Evolutionary conservation across 2,329 filamentous ascomycete species (phyloP), one percentile per base, ranked within the genome.

Genomic region (Didymella pinodella): DNA sequence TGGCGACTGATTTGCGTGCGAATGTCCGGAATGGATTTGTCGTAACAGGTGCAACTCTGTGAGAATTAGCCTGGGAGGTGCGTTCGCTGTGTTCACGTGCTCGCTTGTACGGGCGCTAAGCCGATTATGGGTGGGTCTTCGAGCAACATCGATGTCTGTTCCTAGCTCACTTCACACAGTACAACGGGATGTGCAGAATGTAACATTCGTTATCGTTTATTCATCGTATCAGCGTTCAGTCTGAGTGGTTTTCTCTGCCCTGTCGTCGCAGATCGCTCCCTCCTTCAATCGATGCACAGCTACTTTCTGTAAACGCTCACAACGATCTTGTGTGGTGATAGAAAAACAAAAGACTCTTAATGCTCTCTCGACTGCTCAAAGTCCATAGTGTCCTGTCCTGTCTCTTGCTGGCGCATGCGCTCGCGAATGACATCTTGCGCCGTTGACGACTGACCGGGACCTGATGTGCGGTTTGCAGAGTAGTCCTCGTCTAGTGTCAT

Each of bases 391-490:
- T 72, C 67, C 47, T 65, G 65, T 16, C 62, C 64, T 48, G 62
- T 59, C 46, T 72, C 63, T 20, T 65, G 69, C 50, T 75, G 72
- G 32, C 66, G 65, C 67, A 75, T 69, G 61, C 70, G 82, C 67
- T 88, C 86, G 57, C 85, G 83, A 59, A 90, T 76, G 57, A 90
- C 87, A 58, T 86, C 81, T 77, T 91, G 88, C 6, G 88, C 87
- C 16, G 86, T 81, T 63, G 90, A 86, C 29, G 75, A 72, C 18
- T 74, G 74, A 59, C 70, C 67, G 26, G 71, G 56, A 26, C 72
- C 70, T 48, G 75, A 74, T 40, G 75, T 73, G 32, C 70, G 67
- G 34, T 70, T 73, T n/a, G 75, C 66, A 6, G 78, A 80, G 61
- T 81, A 79, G 25, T 76, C 71, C 18, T 78, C 69, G 26, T 72